Conservation (phyloP, 2,329 filamentous ascomycete species). For the Colletotrichum godetiae region DNA sequence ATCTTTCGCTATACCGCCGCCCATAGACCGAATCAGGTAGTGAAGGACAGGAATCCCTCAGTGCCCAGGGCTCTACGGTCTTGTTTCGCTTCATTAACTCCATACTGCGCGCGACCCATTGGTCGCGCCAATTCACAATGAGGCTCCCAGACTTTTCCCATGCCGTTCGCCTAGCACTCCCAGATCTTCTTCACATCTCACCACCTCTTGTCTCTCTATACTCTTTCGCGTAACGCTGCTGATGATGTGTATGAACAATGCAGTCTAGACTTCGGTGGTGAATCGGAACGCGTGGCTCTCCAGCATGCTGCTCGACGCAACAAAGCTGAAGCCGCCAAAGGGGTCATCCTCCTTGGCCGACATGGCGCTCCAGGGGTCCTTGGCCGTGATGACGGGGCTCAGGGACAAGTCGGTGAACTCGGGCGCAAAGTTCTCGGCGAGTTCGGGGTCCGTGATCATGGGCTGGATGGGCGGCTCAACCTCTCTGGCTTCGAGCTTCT, state of each 20-base stretch:
- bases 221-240: background rate
- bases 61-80: background rate
- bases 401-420: conserved; percentile 91
- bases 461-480: conserved; percentile 90
- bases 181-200: background rate
- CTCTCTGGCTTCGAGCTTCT: conserved; percentile 83
- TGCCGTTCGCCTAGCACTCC: background rate
- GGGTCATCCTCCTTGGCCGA: conserved; percentile 55
- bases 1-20: background rate
- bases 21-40: background rate
- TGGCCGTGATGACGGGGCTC: conserved; percentile 72
- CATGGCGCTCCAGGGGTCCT: conserved; percentile 53
- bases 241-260: background rate
- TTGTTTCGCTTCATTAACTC: conserved; percentile 14
- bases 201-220: background rate
- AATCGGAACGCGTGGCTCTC: conserved; percentile 58
- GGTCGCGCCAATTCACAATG: background rate
- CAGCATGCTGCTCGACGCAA: conserved; percentile 67
- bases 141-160: conserved; percentile 13
- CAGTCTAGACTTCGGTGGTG: conserved; percentile 32
- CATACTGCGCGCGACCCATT: background rate
- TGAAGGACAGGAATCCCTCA: too few species aligned
- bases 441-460: conserved; percentile 92
- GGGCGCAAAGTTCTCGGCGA: conserved; percentile 95
- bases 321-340: conserved; percentile 74